Conservation (phyloP, 805 yeast species). For the Danielozyma ontarioensis region DNA sequence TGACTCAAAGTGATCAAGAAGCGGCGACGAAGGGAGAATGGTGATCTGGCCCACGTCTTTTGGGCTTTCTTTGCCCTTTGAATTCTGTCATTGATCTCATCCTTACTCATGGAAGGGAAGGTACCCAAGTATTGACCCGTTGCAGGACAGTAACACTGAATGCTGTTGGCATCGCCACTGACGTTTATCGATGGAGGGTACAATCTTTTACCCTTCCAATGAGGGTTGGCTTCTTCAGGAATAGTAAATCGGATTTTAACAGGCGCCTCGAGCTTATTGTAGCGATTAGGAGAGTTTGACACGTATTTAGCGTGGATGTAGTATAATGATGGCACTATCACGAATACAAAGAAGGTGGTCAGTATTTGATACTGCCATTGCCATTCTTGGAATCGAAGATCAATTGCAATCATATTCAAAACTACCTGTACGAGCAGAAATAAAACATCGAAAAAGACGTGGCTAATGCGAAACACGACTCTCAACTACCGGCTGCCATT, state of each 20-base stretch:
- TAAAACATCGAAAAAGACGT: neutral
- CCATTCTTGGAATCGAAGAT: constrained; percentile 33
- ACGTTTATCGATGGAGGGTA: constrained; percentile 53
- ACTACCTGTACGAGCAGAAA: neutral
- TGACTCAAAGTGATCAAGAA: constrained; percentile 67
- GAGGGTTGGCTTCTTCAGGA: constrained; percentile 78
- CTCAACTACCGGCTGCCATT: too few species aligned
- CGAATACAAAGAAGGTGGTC: constrained; percentile 37
- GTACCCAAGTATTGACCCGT: constrained; percentile 86
- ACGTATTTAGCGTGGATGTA: constrained; percentile 32
- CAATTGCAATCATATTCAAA: constrained; percentile 44
- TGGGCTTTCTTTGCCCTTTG: constrained; percentile 52
- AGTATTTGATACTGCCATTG: constrained; percentile 44
- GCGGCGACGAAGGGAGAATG: constrained; percentile 62
- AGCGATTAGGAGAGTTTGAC: constrained; percentile 33
- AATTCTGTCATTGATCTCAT: constrained; percentile 68
- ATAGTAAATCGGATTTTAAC: constrained; percentile 48
- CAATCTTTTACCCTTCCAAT: constrained; percentile 86
- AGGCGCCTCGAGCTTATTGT: constrained; percentile 40
- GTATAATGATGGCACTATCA: constrained; percentile 30
- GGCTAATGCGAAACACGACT: too few species aligned
- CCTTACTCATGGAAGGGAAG: constrained; percentile 55
- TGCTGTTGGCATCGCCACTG: constrained; percentile 57
- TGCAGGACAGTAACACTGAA: constrained; percentile 92
- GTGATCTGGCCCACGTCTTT: constrained; percentile 42